Evolutionary conservation across 1,284 basidiomycete genomes (phyloP), one percentile per base, ranked within the genome.

Genomic region (Ganoderma sinense): DNA sequence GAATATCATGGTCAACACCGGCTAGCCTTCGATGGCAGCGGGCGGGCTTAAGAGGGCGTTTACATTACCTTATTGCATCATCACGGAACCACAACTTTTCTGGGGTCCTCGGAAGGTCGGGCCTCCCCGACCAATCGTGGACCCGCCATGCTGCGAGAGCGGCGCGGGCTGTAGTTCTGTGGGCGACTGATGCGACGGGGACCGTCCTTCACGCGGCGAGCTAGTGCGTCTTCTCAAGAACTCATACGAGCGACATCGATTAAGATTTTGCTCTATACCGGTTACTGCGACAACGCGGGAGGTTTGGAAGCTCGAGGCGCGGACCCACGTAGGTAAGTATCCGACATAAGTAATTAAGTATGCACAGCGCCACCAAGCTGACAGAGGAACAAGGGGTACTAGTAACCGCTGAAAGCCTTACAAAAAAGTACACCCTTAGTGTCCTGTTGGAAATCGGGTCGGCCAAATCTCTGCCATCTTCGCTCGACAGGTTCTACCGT

Each of bases 61-160:
- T 8, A 20, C 26, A 26, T 26, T 26, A 23, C 48, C 14, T 23
- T n/a, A 51, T 26, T 26, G 20, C 13, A 14, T 8, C 59, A 43
- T 61, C 39, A 61, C 63, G 62, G 29, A 64, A 64, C 48, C n/a
- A 64, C 36, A 64, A 40, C 48, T 51, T 26, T 48, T 48, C 45
- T 40, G n/a, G 69, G 66, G 69, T 70, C 18, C 23, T 26, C 48
- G 43, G 43, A 45, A 45, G 43, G 43, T n/a, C 59, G 36, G 67
- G 67, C 53, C 62, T 36, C 31, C 48, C 29, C 59, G 45, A 36
- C 63, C 63, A 56, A 55, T 65, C 62, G 61, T 36, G 51, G 26
- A 10, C 63, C 16, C 59, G 39, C 39, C 36, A 61, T 13, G 59
- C 59, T 26, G 56, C 56, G 33, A 59, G 56, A 39, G 56, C 56